phyloP scores from a whole-genome alignment of 2,329 filamentous ascomycete species.

The Pestalotiopsis fici region DNA sequence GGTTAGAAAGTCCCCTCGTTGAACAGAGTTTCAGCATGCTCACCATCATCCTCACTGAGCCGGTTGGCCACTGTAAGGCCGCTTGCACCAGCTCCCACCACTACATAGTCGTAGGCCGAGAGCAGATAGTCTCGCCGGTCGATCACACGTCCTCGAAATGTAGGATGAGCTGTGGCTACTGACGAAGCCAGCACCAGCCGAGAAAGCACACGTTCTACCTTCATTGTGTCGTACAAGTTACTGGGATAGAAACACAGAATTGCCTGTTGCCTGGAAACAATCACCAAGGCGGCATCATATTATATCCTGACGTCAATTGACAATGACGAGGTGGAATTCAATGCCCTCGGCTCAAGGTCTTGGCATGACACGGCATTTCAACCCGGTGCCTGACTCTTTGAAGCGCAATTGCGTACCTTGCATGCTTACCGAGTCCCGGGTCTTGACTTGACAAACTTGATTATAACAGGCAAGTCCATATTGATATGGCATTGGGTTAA shows the following conservation, averaged over 20 bases:
- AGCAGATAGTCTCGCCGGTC: not conserved
- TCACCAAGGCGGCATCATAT: not conserved
- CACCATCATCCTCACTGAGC: slow-evolving; percentile 23
- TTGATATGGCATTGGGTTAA: not conserved
- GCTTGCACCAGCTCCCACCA: slow-evolving; percentile 26
- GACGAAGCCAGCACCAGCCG: not conserved
- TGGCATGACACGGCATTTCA: not conserved
- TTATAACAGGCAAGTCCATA: not conserved
- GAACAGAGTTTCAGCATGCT: slow-evolving; percentile 22
- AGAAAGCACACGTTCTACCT: not conserved
- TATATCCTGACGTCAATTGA: not conserved
- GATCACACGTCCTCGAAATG: not conserved
- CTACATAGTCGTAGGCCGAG: slow-evolving; percentile 20
- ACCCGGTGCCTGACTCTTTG: not conserved
- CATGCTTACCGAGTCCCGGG: not conserved
- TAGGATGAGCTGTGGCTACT: not conserved
- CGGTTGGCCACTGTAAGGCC: slow-evolving; percentile 27
- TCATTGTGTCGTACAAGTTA: not conserved
- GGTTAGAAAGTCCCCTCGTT: not conserved
- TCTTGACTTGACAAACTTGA: not conserved
- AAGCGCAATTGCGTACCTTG: not conserved
- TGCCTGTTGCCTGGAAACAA: not conserved
- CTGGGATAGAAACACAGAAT: not conserved
- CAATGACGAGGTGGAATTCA: not conserved
- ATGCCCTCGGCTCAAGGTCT: not conserved